Percentiles rank a stretch among this genome's conserved stretches.
phyloP scores from a whole-genome alignment of 2,329 filamentous ascomycete species.

The Xylariaceae sp. region DNA sequence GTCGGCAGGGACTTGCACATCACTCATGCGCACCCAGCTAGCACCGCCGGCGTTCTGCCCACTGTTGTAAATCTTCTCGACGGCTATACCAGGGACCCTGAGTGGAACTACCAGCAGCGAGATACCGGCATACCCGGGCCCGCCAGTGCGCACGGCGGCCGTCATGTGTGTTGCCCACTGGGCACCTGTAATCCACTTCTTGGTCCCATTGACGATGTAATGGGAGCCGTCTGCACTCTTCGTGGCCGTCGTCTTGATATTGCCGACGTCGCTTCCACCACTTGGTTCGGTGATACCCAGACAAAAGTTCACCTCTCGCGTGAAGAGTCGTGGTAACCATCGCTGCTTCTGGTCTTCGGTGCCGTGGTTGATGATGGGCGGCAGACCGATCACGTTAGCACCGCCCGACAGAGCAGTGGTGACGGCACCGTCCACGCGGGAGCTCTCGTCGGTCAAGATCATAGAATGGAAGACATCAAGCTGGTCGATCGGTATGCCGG shows the following conservation, averaged over 20 bases:
- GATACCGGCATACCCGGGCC: constrained; percentile 45
- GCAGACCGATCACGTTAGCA: constrained; percentile 41
- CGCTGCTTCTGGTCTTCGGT: constrained; percentile 21
- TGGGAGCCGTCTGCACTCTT: constrained; percentile 35
- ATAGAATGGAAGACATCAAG: constrained; percentile 34
- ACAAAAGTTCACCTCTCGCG: constrained; percentile 36
- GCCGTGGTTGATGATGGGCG: constrained; percentile 21
- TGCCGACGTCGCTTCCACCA: constrained; percentile 59
- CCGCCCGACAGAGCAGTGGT: constrained; percentile 51
- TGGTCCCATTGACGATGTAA: constrained; percentile 58
- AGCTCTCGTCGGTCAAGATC: constrained; percentile 32
- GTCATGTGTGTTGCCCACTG: constrained; percentile 59
- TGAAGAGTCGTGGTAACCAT: constrained; percentile 41
- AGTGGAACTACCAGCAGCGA: constrained; percentile 53
- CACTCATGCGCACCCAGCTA: constrained; percentile 49
- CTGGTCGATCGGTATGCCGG: constrained; percentile 31
- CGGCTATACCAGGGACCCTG: constrained; percentile 40
- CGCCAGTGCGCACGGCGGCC: constrained; percentile 57
- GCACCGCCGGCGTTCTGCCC: constrained; percentile 62
- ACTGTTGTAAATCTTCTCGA: constrained; percentile 54
- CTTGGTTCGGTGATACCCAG: constrained; percentile 25
- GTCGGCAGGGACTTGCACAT: constrained; percentile 46
- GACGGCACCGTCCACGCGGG: constrained; percentile 47
- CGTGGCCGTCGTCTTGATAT: constrained; percentile 54
- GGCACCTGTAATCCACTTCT: constrained; percentile 63